phyloP scores from a whole-genome alignment of 495 filamentous ascomycete genomes.

The Hypomontagnella submonticulosa region DNA sequence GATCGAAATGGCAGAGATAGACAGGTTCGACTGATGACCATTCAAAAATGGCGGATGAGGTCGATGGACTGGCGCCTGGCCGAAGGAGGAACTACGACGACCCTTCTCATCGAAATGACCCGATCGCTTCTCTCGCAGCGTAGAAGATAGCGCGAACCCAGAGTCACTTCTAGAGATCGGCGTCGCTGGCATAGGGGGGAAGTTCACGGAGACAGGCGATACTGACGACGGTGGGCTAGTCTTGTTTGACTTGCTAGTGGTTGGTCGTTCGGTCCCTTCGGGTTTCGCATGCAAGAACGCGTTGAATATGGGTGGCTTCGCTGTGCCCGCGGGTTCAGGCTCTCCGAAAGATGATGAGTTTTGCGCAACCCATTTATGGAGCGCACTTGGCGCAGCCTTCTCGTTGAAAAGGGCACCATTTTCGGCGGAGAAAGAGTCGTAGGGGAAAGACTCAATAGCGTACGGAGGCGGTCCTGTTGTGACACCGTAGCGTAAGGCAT shows the following conservation, averaged over 20 bases:
- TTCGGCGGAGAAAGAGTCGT: conserved; percentile 88
- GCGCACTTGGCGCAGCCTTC: conserved; percentile 72
- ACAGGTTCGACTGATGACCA: conserved; percentile 79
- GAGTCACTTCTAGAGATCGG: conserved; percentile 89
- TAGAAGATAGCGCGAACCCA: conserved; percentile 84
- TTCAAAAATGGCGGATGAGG: conserved; percentile 88
- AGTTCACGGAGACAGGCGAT: conserved; percentile 83
- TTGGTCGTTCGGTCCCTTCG: conserved; percentile 78
- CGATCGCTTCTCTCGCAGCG: conserved; percentile 91
- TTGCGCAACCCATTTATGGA: conserved; percentile 86
- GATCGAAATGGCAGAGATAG: conserved; percentile 83
- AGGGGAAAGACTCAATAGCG: conserved; percentile 90
- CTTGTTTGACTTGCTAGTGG: conserved; percentile 80
- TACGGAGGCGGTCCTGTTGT: conserved; percentile 90
- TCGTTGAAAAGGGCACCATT: conserved; percentile 80
- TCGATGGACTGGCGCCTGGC: conserved; percentile 73
- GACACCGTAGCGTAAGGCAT: conserved; percentile 88
- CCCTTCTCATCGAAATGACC: conserved; percentile 90
- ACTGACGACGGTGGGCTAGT: conserved; percentile 84
- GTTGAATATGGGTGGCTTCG: conserved; percentile 76
- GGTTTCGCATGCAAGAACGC: conserved; percentile 84
- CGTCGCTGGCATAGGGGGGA: conserved; percentile 77
- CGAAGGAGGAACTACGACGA: conserved; percentile 90
- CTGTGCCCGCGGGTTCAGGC: conserved; percentile 62
- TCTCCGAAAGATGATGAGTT: conserved; percentile 89